A percentile compares a stretch with the other conserved stretches of the same genome.
These are phyloP conservation scores for Aspergillaceae sp. DNA, from an alignment of 2,329 filamentous ascomycete species.

Conservation along the genomic window DNA sequence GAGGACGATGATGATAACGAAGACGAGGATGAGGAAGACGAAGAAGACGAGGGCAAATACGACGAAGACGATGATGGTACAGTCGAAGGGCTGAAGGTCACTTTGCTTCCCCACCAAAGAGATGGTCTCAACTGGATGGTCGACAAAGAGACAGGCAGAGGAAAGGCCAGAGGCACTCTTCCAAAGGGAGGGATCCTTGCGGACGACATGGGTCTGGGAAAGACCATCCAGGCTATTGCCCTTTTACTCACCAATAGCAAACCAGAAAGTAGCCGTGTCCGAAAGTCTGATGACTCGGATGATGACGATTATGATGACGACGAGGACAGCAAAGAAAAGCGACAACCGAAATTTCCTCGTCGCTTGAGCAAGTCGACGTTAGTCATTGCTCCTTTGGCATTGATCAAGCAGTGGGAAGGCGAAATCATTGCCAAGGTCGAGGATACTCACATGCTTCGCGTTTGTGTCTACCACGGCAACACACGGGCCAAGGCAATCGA, in stretches of 20 bases:
- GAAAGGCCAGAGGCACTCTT: slow-evolving; percentile 67
- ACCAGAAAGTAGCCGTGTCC: slow-evolving; percentile 33
- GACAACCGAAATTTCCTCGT: slow-evolving; percentile 58
- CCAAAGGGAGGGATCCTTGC: slow-evolving; percentile 92
- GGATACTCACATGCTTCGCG: slow-evolving; percentile 60
- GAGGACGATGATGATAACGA: slow-evolving; percentile 26
- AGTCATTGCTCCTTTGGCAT: slow-evolving; percentile 82
- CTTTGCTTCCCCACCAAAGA: slow-evolving; percentile 84
- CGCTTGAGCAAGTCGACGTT: slow-evolving; percentile 70
- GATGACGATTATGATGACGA: slow-evolving; percentile 38
- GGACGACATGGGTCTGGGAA: slow-evolving; percentile 92
- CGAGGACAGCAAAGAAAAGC: slow-evolving; percentile 23
- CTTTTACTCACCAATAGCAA: slow-evolving; percentile 77
- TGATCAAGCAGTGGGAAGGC: slow-evolving; percentile 95
- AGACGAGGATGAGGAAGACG: slow-evolving; percentile 26
- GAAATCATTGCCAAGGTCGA: slow-evolving; percentile 80
- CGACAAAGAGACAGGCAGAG: slow-evolving; percentile 76
- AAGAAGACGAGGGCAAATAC: slow-evolving; percentile 40
- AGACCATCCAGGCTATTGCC: slow-evolving; percentile 89
- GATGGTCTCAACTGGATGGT: slow-evolving; percentile 94
- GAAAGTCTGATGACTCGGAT: slow-evolving; percentile 45
- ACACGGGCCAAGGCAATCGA: slow-evolving; percentile 69
- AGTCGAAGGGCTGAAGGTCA: slow-evolving; percentile 76
- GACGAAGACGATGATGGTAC: slow-evolving; percentile 52
- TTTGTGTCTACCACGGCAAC: slow-evolving; percentile 85